Conservation (phyloP, 371 early-diverging fungal genomes). For the Phascolomyces articulosus region DNA sequence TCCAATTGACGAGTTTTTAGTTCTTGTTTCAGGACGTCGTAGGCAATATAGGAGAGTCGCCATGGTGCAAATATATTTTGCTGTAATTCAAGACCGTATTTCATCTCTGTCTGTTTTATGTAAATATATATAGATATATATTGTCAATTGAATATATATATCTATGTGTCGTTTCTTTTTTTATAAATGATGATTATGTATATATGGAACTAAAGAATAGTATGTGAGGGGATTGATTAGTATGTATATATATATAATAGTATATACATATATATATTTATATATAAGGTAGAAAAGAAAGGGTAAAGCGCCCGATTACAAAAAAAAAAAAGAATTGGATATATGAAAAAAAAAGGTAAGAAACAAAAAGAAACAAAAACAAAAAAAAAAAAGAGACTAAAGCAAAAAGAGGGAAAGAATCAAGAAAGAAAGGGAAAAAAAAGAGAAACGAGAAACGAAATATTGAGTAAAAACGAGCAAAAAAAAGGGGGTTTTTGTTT, state of each 20-base stretch:
- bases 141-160: background rate
- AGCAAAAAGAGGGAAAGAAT: slow-evolving; percentile 5
- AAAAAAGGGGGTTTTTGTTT: background rate
- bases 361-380: slow-evolving; percentile 9
- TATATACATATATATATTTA: too few relatives aligned
- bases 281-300: too few relatives aligned
- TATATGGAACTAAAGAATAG: too few relatives aligned
- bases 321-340: background rate
- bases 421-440: background rate
- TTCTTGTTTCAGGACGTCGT: slow-evolving; percentile 78
- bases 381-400: background rate
- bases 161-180: too few relatives aligned
- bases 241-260: too few relatives aligned
- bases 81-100: slow-evolving; percentile 80
- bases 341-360: background rate
- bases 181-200: too few relatives aligned
- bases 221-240: too few relatives aligned
- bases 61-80: slow-evolving; percentile 74
- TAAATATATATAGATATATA: background rate
- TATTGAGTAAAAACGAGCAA: background rate
- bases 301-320: too few relatives aligned
- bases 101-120: slow-evolving; percentile 64
- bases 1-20: slow-evolving; percentile 64
- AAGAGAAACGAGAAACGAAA: background rate
- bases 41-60: slow-evolving; percentile 82